Evolutionary conservation across 371 early-diverging fungal genomes (phyloP).

Genomic region (Capillidium rhysosporum): DNA sequence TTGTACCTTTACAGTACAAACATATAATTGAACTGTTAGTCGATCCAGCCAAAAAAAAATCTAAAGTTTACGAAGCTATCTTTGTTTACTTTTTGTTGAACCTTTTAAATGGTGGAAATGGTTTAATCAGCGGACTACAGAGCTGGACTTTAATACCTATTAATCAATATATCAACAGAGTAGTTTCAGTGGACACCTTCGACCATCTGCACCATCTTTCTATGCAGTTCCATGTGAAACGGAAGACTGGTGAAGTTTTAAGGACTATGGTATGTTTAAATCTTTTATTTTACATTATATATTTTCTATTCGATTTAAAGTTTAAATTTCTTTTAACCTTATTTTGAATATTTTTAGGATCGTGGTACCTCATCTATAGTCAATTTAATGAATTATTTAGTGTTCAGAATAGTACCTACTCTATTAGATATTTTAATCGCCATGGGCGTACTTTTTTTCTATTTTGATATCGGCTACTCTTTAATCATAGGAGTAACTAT

Average conservation of each 20-base stretch:
- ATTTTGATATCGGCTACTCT: conserved; percentile 59
- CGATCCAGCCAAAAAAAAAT: conserved; percentile 12
- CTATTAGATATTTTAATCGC: conserved; percentile 76
- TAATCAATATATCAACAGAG: conserved; percentile 65
- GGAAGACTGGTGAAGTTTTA: conserved; percentile 82
- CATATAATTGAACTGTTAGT: conserved; percentile 42
- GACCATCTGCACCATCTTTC: conserved; percentile 68
- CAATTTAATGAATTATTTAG: conserved; percentile 52
- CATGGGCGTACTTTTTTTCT: conserved; percentile 36
- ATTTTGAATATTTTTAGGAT: conserved; percentile 51
- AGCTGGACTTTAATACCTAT: conserved; percentile 77
- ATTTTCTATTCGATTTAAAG: too few relatives aligned
- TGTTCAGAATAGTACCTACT: conserved; percentile 81
- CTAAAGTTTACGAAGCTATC: not conserved
- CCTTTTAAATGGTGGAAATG: conserved; percentile 21
- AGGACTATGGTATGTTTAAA: conserved; percentile 28
- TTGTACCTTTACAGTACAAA: conserved; percentile 64
- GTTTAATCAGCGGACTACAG: conserved; percentile 57
- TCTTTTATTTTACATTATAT: not conserved
- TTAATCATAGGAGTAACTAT: conserved; percentile 71
- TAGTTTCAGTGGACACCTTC: conserved; percentile 72
- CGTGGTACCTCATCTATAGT: conserved; percentile 66
- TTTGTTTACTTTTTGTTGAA: not conserved
- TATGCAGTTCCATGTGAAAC: conserved; percentile 66
- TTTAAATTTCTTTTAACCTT: too few relatives aligned